Conservation (phyloP, 495 filamentous ascomycete genomes). For the Penicillium flavigenum region DNA sequence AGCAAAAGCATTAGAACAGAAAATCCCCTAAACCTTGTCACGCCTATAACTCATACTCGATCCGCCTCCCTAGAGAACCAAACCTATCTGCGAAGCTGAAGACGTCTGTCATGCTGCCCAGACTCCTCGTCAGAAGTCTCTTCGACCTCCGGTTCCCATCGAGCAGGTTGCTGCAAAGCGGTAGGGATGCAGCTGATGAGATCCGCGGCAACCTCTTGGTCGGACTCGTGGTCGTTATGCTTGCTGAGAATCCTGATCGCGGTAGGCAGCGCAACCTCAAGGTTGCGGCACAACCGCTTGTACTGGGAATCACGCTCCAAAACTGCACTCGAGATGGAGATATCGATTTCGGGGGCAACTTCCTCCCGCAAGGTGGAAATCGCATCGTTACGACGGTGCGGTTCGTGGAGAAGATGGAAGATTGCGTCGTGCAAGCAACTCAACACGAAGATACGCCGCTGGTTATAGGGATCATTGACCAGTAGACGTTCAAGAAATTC, state of each 20-base stretch:
- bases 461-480: not conserved
- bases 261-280: not conserved
- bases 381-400: conserved; percentile 1
- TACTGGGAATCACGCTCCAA: not conserved
- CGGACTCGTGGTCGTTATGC: not conserved
- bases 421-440: conserved; percentile 1
- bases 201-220: not conserved
- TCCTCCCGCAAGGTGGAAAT: not conserved
- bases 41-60: not conserved
- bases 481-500: not conserved
- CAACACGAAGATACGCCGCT: not conserved
- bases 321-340: not conserved
- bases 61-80: not conserved
- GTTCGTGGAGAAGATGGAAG: conserved; percentile 3
- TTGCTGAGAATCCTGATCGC: not conserved
- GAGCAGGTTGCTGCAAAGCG: not conserved
- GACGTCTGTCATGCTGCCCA: not conserved
- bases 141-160: not conserved
- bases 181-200: conserved; percentile 5
- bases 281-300: not conserved
- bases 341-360: not conserved
- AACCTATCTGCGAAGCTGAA: not conserved
- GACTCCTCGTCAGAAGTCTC: not conserved
- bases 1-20: not conserved
- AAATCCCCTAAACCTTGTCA: not conserved